Percentiles rank a stretch among this genome's conserved stretches.
These are phyloP conservation scores for Spergularia azorica DNA, from an alignment of 179 eudicot species.

Conservation along the genomic window DNA sequence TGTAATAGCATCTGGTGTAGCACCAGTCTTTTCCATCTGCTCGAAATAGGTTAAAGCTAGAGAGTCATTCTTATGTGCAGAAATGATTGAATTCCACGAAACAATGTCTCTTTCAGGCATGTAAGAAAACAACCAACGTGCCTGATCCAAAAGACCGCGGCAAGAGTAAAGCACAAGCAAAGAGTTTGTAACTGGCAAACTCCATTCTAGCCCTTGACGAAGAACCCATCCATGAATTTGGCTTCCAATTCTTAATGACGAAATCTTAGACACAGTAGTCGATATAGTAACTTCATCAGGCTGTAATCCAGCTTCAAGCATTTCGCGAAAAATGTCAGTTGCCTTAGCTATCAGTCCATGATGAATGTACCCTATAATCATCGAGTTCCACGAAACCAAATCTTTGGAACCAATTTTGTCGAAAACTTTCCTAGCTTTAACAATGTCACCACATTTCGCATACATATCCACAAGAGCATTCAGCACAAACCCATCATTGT, in stretches of 20 bases:
- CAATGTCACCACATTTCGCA: constrained; percentile 88
- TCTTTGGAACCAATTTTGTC: constrained; percentile 51
- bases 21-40: constrained; percentile 46
- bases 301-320: constrained; percentile 48
- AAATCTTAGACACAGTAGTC: constrained; percentile 40
- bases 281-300: constrained; percentile 71
- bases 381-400: constrained; percentile 81
- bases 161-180: constrained; percentile 61
- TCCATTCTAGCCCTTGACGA: constrained; percentile 56
- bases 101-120: constrained; percentile 66
- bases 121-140: constrained; percentile 56
- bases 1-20: constrained; percentile 59
- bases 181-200: constrained; percentile 60
- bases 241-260: constrained; percentile 35
- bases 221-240: constrained; percentile 76
- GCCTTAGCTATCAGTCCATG: constrained; percentile 61
- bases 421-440: constrained; percentile 70
- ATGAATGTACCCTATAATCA: constrained; percentile 60
- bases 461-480: constrained; percentile 88
- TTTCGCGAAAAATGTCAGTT: constrained; percentile 37
- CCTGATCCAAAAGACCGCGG: constrained; percentile 36
- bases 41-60: constrained; percentile 54
- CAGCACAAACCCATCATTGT: constrained; percentile 55
- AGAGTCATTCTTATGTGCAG: constrained; percentile 58
- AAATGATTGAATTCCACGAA: constrained; percentile 85